These are phyloP conservation scores for Solanum bulbocastanum DNA, from an alignment of 257 asterid genomes.

Conservation along the genomic window DNA sequence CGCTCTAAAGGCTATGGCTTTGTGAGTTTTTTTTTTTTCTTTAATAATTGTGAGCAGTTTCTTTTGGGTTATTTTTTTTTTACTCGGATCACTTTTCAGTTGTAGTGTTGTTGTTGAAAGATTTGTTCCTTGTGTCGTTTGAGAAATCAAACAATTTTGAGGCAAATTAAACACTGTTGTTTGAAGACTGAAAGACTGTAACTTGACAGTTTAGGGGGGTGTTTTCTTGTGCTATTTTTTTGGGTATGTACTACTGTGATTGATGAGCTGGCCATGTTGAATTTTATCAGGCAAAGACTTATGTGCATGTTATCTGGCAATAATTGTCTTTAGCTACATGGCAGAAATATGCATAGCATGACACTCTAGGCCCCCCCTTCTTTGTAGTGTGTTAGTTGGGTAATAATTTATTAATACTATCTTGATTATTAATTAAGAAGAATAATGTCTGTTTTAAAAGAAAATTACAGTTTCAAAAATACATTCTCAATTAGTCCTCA, in stretches of 20 bases:
- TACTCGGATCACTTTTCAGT: neutral
- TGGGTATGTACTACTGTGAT: neutral
- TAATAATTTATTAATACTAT: neutral
- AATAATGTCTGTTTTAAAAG: neutral
- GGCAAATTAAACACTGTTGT: neutral
- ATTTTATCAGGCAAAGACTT: neutral
- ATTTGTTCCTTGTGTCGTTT: neutral
- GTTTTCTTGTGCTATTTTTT: neutral
- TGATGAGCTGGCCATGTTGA: neutral
- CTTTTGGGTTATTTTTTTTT: neutral
- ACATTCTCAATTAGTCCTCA: too few species aligned
- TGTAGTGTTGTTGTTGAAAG: neutral
- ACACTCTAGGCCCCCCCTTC: neutral
- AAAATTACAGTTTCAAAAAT: neutral
- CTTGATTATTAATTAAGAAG: neutral
- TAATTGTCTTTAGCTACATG: neutral
- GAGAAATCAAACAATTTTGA: neutral
- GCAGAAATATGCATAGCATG: neutral
- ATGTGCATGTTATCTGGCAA: neutral
- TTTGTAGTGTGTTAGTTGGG: neutral
- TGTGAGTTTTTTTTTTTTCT: slow-evolving; percentile 8
- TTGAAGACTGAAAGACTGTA: neutral
- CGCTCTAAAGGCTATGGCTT: slow-evolving; percentile 38
- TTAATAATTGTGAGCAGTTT: neutral
- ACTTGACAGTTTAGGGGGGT: neutral